Evolutionary conservation across 2,329 filamentous ascomycete genomes (phyloP).

Genomic region (Phialemoniopsis sp.): DNA sequence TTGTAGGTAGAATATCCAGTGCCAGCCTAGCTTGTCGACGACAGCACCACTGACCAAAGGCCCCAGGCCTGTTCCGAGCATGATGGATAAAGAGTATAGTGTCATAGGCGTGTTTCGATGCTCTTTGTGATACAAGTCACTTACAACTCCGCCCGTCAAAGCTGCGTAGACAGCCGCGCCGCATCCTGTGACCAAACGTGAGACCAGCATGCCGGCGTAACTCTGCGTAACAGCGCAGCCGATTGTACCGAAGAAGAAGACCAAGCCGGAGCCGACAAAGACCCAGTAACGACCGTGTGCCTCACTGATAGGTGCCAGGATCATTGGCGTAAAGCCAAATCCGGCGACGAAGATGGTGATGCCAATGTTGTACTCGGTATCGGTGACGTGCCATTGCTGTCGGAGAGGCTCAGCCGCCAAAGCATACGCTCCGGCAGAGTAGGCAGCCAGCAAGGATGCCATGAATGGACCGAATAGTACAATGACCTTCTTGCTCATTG

Average conservation of each 20-base stretch:
- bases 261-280: slow-evolving; percentile 67
- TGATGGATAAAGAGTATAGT: slow-evolving; percentile 73
- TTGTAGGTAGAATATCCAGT: slow-evolving; percentile 89
- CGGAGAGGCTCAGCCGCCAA: slow-evolving; percentile 51
- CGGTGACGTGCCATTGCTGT: slow-evolving; percentile 51
- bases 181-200: slow-evolving; percentile 73
- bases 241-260: slow-evolving; percentile 69
- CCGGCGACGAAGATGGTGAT: slow-evolving; percentile 81
- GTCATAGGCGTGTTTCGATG: slow-evolving; percentile 88
- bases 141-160: slow-evolving; percentile 88
- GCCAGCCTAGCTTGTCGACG: slow-evolving; percentile 65
- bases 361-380: slow-evolving; percentile 55
- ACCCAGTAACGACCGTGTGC: slow-evolving; percentile 83
- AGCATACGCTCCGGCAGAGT: slow-evolving; percentile 60
- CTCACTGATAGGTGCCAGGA: slow-evolving; percentile 82
- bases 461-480: slow-evolving; percentile 14
- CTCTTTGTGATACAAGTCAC: slow-evolving; percentile 76
- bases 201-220: slow-evolving; percentile 69
- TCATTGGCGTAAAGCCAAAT: slow-evolving; percentile 82
- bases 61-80: slow-evolving; percentile 76
- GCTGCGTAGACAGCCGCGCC: slow-evolving; percentile 77
- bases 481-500: no score
- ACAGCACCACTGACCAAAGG: slow-evolving; percentile 66
- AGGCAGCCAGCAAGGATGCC: slow-evolving; percentile 58
- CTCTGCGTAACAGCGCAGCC: slow-evolving; percentile 68